Evolutionary conservation across 164 flowering plant species (phyloP).

Genomic region (Houttuynia cordata): DNA sequence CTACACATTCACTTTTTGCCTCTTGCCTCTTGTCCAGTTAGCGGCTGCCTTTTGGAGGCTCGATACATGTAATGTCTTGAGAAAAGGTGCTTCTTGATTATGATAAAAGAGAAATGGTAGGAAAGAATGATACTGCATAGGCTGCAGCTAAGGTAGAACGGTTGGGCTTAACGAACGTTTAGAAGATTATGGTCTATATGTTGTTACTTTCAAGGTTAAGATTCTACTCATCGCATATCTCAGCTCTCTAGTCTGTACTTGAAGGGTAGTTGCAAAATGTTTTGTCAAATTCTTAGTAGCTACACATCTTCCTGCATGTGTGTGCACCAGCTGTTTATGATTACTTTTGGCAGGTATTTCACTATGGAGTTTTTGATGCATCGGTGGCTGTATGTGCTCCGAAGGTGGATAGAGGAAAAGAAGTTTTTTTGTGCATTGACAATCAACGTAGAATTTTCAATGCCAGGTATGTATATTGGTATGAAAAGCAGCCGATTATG

Average conservation of each 20-base stretch:
- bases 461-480: conserved; percentile 38
- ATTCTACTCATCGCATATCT: too few species aligned
- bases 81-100: too few species aligned
- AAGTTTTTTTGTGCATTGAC: conserved; percentile 46
- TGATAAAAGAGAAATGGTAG: too few species aligned
- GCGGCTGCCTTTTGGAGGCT: too few species aligned
- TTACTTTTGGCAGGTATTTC: conserved; percentile 39
- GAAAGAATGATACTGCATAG: too few species aligned
- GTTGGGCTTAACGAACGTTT: too few species aligned
- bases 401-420: conserved; percentile 27
- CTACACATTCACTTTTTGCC: background rate
- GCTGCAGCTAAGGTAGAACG: too few species aligned
- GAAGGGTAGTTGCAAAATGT: too few species aligned
- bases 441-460: conserved; percentile 54
- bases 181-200: too few species aligned
- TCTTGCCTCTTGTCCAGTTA: background rate
- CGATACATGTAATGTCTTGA: too few species aligned
- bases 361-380: conserved; percentile 49
- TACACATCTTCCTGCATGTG: background rate
- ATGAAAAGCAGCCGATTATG: background rate
- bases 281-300: background rate
- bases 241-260: too few species aligned
- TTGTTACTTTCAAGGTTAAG: too few species aligned
- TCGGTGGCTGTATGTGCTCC: conserved; percentile 14
- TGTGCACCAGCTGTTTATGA: background rate